Evolutionary conservation across 345 rosid species (phyloP).

Genomic region (Camelina laxa): DNA sequence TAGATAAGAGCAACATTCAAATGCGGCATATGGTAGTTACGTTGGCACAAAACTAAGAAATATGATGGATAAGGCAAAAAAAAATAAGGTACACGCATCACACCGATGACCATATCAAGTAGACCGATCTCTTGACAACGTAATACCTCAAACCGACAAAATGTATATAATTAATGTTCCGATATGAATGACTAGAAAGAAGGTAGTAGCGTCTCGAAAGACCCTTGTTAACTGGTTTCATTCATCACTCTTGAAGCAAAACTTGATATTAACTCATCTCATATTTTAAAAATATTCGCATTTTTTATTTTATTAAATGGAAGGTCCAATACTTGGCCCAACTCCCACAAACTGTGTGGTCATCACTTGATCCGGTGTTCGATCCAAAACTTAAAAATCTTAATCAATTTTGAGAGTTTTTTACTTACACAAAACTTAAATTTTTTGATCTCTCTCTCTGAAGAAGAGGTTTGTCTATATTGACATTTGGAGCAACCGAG

Average conservation of each 20-base stretch:
- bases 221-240: background rate
- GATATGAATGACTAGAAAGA: background rate
- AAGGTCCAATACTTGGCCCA: background rate
- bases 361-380: background rate
- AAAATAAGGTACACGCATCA: background rate
- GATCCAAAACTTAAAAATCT: background rate
- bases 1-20: background rate
- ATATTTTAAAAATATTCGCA: no score
- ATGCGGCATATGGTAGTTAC: background rate
- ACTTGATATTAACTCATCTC: no score
- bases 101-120: background rate
- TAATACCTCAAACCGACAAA: background rate
- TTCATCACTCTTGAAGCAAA: background rate
- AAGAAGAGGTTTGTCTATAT: constrained; percentile 60
- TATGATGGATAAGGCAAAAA: background rate
- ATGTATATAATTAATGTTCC: background rate
- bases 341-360: background rate
- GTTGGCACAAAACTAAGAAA: background rate
- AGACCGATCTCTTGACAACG: background rate
- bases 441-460: constrained; percentile 48
- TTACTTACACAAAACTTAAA: constrained; percentile 42
- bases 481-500: constrained; percentile 66
- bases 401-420: no score
- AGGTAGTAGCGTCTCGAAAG: background rate
- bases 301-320: background rate